Conservation (phyloP, 768 basidiomycete genomes). For the Podaxis carcinomalis region DNA sequence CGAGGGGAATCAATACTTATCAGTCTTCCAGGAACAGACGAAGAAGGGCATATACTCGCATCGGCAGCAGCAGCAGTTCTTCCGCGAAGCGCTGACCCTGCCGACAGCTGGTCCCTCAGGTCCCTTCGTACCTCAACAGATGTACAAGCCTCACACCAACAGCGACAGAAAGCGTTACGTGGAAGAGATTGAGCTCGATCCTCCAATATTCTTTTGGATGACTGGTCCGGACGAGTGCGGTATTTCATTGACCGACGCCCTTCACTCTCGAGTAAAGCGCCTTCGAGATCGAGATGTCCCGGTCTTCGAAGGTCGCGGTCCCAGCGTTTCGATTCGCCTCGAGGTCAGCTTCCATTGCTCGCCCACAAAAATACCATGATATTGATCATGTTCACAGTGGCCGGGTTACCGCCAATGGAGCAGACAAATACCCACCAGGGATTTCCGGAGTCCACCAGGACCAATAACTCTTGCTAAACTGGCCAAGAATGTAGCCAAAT, state of each 20-base stretch:
- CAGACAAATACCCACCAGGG: slow-evolving; percentile 77
- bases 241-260: slow-evolving; percentile 58
- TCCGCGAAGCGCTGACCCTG: slow-evolving; percentile 35
- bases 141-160: slow-evolving; percentile 74
- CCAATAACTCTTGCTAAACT: slow-evolving; percentile 75
- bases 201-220: slow-evolving; percentile 60
- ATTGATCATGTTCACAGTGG: slow-evolving; percentile 45
- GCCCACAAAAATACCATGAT: background rate
- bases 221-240: slow-evolving; percentile 53
- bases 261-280: slow-evolving; percentile 53
- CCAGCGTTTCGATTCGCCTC: slow-evolving; percentile 75
- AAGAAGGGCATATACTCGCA: slow-evolving; percentile 31
- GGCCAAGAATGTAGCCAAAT: slow-evolving; percentile 77
- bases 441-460: slow-evolving; percentile 73
- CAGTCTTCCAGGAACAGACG: slow-evolving; percentile 14
- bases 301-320: slow-evolving; percentile 71
- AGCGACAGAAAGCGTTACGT: slow-evolving; percentile 77
- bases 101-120: slow-evolving; percentile 31
- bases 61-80: slow-evolving; percentile 41
- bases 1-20: slow-evolving; percentile 7
- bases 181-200: slow-evolving; percentile 59
- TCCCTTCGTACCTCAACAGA: slow-evolving; percentile 63
- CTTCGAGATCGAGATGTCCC: slow-evolving; percentile 55
- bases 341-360: slow-evolving; percentile 42
- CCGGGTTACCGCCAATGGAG: slow-evolving; percentile 77